Evolutionary conservation across 768 basidiomycete genomes (phyloP).

Genomic region (Macrolepiota fuliginosa): DNA sequence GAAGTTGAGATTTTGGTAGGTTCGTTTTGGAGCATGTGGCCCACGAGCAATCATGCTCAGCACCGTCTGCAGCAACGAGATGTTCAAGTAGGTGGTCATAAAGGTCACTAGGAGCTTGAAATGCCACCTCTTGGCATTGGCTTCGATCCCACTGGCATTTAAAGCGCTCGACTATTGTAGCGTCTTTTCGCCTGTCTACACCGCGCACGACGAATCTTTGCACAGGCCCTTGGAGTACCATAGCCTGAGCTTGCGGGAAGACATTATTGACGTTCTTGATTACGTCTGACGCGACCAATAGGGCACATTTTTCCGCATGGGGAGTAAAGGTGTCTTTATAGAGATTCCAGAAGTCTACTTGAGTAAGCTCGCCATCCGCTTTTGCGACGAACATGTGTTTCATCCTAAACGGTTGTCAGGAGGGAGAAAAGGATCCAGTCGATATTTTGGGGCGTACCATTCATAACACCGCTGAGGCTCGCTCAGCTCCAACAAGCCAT

Average conservation of each 20-base stretch:
- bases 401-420: conserved; percentile 62
- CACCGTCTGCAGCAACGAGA: conserved; percentile 39
- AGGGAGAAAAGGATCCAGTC: neutral
- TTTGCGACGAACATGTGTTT: conserved; percentile 79
- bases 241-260: conserved; percentile 84
- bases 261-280: conserved; percentile 90
- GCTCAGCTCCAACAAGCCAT: conserved; percentile 48
- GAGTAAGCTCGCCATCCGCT: conserved; percentile 79
- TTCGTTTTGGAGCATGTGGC: conserved; percentile 53
- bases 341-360: conserved; percentile 93
- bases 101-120: conserved; percentile 57
- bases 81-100: conserved; percentile 71
- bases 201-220: conserved; percentile 88
- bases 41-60: conserved; percentile 63
- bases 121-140: conserved; percentile 47
- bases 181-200: conserved; percentile 66
- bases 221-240: conserved; percentile 72
- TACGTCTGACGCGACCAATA: conserved; percentile 86
- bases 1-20: conserved; percentile 50
- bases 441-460: conserved; percentile 47
- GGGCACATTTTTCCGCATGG: conserved; percentile 49
- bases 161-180: conserved; percentile 57
- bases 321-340: conserved; percentile 84
- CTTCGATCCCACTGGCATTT: conserved; percentile 77
- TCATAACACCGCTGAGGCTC: conserved; percentile 84